Evolutionary conservation across 352 stramenopile species (phyloP).

Genomic region (Phytophthora quininea): DNA sequence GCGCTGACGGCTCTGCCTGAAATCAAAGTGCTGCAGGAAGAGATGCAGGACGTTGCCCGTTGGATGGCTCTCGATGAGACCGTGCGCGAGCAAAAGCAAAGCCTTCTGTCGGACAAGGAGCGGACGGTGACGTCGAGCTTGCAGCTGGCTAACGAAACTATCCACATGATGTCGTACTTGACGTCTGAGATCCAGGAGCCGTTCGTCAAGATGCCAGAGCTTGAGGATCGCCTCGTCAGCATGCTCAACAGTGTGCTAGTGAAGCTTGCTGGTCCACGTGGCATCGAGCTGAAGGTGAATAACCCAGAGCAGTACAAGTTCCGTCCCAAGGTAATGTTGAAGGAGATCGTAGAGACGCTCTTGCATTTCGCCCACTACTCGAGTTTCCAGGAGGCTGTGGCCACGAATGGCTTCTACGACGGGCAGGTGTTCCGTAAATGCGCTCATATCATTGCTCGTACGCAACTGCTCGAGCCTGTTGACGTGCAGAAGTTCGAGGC

Average conservation of each 20-base stretch:
- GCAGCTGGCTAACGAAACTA: conserved; percentile 96
- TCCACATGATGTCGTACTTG: conserved; percentile 98
- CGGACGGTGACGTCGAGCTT: conserved; percentile 93
- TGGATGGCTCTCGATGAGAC: conserved; percentile 90
- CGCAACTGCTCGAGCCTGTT: conserved; percentile 56
- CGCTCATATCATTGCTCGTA: conserved; percentile 67
- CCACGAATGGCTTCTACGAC: conserved; percentile 91
- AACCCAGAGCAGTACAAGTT: conserved; percentile 99
- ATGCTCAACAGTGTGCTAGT: conserved; percentile 97
- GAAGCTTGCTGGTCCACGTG: conserved; percentile 93
- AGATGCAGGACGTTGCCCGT: conserved; percentile 83
- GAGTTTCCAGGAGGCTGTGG: conserved; percentile 92
- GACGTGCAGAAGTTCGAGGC: conserved; percentile 57
- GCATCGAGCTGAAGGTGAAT: conserved; percentile 96
- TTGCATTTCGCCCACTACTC: conserved; percentile 92
- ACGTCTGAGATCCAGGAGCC: conserved; percentile 94
- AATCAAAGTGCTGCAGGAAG: conserved; percentile 93
- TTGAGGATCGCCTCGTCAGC: conserved; percentile 94
- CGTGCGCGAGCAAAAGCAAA: conserved; percentile 91
- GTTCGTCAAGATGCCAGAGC: conserved; percentile 93
- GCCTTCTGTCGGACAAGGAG: conserved; percentile 88
- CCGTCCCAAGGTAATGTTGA: conserved; percentile 97
- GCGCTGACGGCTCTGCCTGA: conserved; percentile 96
- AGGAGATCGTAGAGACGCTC: conserved; percentile 96
- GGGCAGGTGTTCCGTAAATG: conserved; percentile 75